Evolutionary conservation across 768 basidiomycete species (phyloP).

Genomic region (Tricholoma sp.): DNA sequence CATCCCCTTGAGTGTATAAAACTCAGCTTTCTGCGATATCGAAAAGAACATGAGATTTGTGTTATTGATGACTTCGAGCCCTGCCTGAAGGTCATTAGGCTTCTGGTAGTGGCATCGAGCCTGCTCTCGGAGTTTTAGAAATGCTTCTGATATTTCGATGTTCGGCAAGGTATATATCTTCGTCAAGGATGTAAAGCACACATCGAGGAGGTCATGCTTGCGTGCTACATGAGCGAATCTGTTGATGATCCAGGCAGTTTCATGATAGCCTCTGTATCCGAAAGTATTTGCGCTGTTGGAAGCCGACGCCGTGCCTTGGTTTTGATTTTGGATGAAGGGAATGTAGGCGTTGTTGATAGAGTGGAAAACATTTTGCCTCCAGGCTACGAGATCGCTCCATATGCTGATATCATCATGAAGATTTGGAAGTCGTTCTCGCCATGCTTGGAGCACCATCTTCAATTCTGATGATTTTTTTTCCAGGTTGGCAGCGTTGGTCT

Average conservation of each 20-base stretch:
- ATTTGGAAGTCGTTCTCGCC: constrained; percentile 96
- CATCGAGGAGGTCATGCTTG: constrained; percentile 94
- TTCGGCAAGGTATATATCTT: constrained; percentile 99
- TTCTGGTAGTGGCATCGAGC: constrained; percentile 98
- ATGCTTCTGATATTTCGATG: constrained; percentile 99
- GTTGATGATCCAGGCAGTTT: constrained; percentile 99
- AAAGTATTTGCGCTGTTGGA: constrained; percentile 69
- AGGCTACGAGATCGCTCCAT: constrained; percentile 98
- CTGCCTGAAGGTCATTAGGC: constrained; percentile 87
- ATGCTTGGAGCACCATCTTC: constrained; percentile 93
- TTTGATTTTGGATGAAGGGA: constrained; percentile 69
- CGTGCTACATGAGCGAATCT: constrained; percentile 98
- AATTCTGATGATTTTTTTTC: constrained; percentile 94
- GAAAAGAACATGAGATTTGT: constrained; percentile 99
- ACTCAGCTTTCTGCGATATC: constrained; percentile 91
- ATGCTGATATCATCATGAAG: constrained; percentile 96
- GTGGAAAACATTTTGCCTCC: constrained; percentile 97
- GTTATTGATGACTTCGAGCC: constrained; percentile 98
- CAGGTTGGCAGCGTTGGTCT: constrained; percentile 82
- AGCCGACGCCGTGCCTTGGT: constrained; percentile 44
- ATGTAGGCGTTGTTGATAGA: constrained; percentile 96
- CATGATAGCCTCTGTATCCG: constrained; percentile 95
- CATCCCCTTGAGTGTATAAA: constrained; percentile 98
- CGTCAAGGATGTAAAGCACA: constrained; percentile 89
- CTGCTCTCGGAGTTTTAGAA: constrained; percentile 97